Conservation (phyloP, 2,329 filamentous ascomycete species). For the Cladosporium oxysporum region DNA sequence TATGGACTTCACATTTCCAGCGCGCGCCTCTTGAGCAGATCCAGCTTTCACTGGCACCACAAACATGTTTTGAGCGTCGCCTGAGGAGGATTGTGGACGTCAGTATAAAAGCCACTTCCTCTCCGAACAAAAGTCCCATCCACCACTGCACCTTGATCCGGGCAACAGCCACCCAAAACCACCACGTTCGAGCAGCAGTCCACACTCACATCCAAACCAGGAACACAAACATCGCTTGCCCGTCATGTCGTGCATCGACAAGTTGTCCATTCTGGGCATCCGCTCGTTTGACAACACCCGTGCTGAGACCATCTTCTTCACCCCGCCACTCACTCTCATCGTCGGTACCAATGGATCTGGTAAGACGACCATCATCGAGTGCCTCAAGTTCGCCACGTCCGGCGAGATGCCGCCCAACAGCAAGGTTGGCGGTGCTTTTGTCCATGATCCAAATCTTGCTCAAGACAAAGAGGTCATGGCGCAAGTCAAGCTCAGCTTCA, state of each 20-base stretch:
- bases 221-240: neutral
- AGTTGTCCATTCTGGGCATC: slow-evolving; percentile 79
- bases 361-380: slow-evolving; percentile 99
- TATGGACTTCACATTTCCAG: neutral
- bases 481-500: slow-evolving; percentile 88
- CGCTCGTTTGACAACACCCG: slow-evolving; percentile 81
- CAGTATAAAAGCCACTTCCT: neutral
- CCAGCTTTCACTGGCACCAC: neutral
- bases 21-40: neutral
- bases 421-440: slow-evolving; percentile 85
- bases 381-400: slow-evolving; percentile 95
- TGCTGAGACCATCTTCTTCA: slow-evolving; percentile 81
- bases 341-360: slow-evolving; percentile 97
- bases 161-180: slow-evolving; percentile 4
- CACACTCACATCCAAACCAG: neutral
- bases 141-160: neutral
- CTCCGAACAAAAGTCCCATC: neutral
- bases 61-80: slow-evolving; percentile 10
- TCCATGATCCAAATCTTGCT: slow-evolving; percentile 92
- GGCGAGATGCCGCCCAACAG: slow-evolving; percentile 89
- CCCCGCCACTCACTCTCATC: slow-evolving; percentile 89
- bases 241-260: slow-evolving; percentile 71
- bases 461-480: slow-evolving; percentile 87
- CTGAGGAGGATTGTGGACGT: neutral
- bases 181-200: neutral